A percentile compares a stretch with the other conserved stretches of the same genome.
Conservation (phyloP, 805 yeast genomes). For the Danielozyma ontarioensis region DNA sequence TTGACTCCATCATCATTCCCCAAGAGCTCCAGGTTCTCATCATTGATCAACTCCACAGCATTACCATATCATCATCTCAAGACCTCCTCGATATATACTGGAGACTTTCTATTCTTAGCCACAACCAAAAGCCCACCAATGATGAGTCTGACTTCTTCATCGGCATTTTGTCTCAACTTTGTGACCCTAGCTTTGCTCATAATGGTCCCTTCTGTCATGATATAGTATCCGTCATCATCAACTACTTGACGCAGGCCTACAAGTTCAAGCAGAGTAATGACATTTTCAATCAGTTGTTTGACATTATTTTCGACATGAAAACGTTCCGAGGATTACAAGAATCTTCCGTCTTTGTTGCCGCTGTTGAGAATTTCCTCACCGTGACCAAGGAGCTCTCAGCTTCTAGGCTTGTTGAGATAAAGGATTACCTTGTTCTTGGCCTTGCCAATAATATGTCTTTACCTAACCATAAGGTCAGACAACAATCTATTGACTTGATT, state of each 20-base stretch:
- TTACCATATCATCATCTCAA: too few species aligned
- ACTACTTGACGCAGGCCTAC: constrained; percentile 21
- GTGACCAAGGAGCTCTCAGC: constrained; percentile 1
- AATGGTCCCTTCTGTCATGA: constrained; percentile 31
- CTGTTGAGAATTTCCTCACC: constrained; percentile 24
- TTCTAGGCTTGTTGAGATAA: too few species aligned
- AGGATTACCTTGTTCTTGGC: constrained; percentile 8
- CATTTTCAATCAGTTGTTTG: not conserved
- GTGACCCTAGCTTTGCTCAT: constrained; percentile 3
- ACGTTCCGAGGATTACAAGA: constrained; percentile 19
- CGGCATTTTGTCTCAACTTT: constrained; percentile 8
- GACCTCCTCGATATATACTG: constrained; percentile 43
- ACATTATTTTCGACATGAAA: not conserved
- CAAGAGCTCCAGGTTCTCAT: constrained; percentile 1
- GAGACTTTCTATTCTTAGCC: constrained; percentile 42
- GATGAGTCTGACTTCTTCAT: constrained; percentile 12
- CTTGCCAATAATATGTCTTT: constrained; percentile 33
- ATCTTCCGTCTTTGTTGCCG: constrained; percentile 34
- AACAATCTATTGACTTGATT: constrained; percentile 44
- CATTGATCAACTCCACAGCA: not conserved
- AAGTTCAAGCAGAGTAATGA: constrained; percentile 8
- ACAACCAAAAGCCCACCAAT: constrained; percentile 24
- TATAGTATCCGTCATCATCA: constrained; percentile 35
- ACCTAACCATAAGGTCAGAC: constrained; percentile 49
- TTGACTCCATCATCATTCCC: constrained; percentile 7